These are phyloP conservation scores for Eucalyptus virginea DNA, from an alignment of 345 rosid species.

Conservation along the genomic window DNA sequence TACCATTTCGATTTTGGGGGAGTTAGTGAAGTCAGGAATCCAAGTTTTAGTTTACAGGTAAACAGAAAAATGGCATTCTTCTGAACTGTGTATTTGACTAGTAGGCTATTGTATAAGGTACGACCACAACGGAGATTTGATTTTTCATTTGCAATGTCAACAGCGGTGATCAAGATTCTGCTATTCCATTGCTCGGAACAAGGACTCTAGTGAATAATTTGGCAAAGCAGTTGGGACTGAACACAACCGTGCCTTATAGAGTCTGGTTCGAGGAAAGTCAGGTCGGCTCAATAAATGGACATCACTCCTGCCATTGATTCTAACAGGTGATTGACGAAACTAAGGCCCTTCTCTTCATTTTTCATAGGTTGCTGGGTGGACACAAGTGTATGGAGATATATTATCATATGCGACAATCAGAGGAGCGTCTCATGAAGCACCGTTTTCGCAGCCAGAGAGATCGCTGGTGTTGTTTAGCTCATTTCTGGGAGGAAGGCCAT, in stretches of 20 bases:
- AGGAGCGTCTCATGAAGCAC: conserved; percentile 45
- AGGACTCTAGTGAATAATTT: conserved; percentile 17
- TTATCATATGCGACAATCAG: conserved; percentile 33
- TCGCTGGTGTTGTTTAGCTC: conserved; percentile 25
- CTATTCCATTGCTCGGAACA: background rate
- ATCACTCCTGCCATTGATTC: background rate
- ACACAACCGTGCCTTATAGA: conserved; percentile 26
- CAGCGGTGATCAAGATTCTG: background rate
- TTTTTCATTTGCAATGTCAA: background rate
- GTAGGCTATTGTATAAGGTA: no score
- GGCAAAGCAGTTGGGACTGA: conserved; percentile 20
- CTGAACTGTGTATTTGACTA: no score
- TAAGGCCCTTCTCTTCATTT: background rate
- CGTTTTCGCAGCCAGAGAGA: conserved; percentile 31
- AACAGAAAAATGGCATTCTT: no score
- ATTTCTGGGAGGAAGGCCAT: conserved; percentile 16
- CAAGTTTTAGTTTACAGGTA: no score
- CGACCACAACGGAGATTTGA: background rate
- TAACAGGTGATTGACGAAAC: background rate
- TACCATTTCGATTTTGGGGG: no score
- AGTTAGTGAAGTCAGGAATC: no score
- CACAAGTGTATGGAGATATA: conserved; percentile 28
- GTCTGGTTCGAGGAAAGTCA: conserved; percentile 29
- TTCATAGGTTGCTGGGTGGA: conserved; percentile 43
- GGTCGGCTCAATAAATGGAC: background rate